A percentile compares a stretch with the other conserved stretches of the same genome.
Evolutionary conservation across 108 stramenopile species (phyloP).

Genomic region (Mediolabrus comicus): DNA sequence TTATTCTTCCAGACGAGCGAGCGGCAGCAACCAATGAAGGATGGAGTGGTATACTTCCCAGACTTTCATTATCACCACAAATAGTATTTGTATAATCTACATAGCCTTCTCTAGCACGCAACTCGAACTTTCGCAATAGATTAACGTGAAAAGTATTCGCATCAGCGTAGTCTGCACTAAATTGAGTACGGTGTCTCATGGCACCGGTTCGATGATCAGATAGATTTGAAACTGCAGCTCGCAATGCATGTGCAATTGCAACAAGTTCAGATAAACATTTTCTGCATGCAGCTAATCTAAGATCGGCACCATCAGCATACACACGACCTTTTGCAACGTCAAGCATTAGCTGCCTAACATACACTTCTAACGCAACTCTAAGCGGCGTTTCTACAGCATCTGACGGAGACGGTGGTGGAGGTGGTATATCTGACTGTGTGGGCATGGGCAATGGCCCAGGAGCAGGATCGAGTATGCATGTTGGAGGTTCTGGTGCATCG

Average conservation of each 20-base stretch:
- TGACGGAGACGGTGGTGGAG: constrained; percentile 48
- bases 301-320: constrained; percentile 76
- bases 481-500: constrained; percentile 66
- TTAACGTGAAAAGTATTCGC: constrained; percentile 50
- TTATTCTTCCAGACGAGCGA: constrained; percentile 70
- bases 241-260: constrained; percentile 74
- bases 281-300: constrained; percentile 64
- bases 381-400: constrained; percentile 49
- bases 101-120: neutral
- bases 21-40: constrained; percentile 69
- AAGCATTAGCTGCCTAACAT: constrained; percentile 78
- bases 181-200: constrained; percentile 63
- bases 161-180: constrained; percentile 54
- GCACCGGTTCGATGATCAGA: constrained; percentile 79
- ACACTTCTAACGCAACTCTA: constrained; percentile 72
- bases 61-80: constrained; percentile 26
- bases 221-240: constrained; percentile 85
- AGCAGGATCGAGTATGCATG: constrained; percentile 64
- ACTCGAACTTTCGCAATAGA: constrained; percentile 65
- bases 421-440: constrained; percentile 38
- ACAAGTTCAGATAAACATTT: constrained; percentile 79
- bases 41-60: constrained; percentile 61
- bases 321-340: constrained; percentile 69
- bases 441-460: constrained; percentile 44
- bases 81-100: neutral